phyloP scores from a whole-genome alignment of 2,329 filamentous ascomycete species.

The Arthrobotrys conoides region DNA sequence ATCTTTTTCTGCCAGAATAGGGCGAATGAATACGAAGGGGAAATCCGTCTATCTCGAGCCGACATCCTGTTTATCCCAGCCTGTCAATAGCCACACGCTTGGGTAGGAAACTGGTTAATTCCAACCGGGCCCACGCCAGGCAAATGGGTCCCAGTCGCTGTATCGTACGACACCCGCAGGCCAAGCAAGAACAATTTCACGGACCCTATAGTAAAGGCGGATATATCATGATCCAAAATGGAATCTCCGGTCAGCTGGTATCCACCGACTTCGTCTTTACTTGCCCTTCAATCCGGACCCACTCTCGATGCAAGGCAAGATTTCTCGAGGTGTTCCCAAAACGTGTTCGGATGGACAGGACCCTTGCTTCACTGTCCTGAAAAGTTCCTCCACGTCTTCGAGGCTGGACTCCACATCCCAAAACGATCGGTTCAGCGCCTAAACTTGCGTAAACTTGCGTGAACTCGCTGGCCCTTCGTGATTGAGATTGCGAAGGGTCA shows the following conservation, averaged over 20 bases:
- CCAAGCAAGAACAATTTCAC: conserved; percentile 40
- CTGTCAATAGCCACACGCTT: conserved; percentile 30
- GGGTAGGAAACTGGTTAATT: conserved; percentile 13
- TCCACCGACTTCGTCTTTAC: conserved; percentile 42
- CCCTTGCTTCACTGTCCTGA: conserved; percentile 43
- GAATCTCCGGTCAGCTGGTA: conserved; percentile 17
- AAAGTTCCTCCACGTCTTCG: conserved; percentile 6
- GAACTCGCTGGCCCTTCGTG: not conserved
- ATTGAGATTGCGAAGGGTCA: conserved; percentile 50
- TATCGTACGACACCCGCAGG: conserved; percentile 40
- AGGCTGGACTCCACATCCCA: conserved; percentile 45
- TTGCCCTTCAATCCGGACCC: conserved; percentile 32
- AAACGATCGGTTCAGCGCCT: conserved; percentile 37
- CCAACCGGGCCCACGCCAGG: conserved; percentile 10
- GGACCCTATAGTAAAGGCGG: conserved; percentile 43
- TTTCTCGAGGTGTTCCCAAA: conserved; percentile 48
- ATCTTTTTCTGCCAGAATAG: conserved; percentile 31
- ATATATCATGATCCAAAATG: conserved; percentile 54
- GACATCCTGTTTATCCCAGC: conserved; percentile 11
- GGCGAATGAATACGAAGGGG: conserved; percentile 41
- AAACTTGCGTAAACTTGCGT: conserved; percentile 32
- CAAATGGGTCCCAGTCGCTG: not conserved
- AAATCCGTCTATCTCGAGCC: conserved; percentile 8
- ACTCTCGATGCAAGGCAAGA: conserved; percentile 16
- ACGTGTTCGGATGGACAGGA: conserved; percentile 13